Base-by-base conservation (phyloP, 2,329 filamentous ascomycete species). In the Talaromyces sp. region DNA sequence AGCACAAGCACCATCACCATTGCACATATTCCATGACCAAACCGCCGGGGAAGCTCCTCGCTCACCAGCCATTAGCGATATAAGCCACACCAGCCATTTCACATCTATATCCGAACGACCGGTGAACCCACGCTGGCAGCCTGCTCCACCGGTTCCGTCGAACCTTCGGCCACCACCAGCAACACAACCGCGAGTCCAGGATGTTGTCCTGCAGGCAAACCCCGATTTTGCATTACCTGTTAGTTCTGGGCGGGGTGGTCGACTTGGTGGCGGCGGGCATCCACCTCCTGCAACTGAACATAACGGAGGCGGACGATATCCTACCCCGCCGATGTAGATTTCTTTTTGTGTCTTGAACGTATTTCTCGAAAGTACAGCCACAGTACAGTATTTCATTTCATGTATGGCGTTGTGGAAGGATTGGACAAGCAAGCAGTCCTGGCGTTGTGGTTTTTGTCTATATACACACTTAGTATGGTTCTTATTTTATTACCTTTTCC, bases 31-130 rank as follows among this genome's bases (percentile, higher is more conserved):
- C 17, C 87, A 86, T 66, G 89, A 92, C 10, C 25, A n/a, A 65
- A 86, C 89, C 64, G 72, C 88, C 39, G 84, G 84, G 51, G 83
- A 84, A 65, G 84, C 82, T 55, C 79, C 83, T 52, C 84, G 90
- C 68, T 93, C 88, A 69, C 92, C 90, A 33, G 85, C 88, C 32
- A 85, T 88, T 68, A 93, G 89, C 58, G 58, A 63, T 60, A 55
- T 63, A 59, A 63, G 61, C 64, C 91, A 96, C 70, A 84, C 86
- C 27, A 93, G 88, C 53, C 90, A 89, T 68, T 97, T 96, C 76
- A 97, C 93, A 1, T 95, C 90, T 11, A 89, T 98, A 53, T 93
- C 89, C 0, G 92, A 97, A 75, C 85, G 93, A 36, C 90, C 90
- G 1, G 80, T 97, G 59, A 97, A 97, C 73, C 93, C 93, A 7